These are phyloP conservation scores for Blastobotrys capitulatus DNA, from an alignment of 1,139 yeast species.

Conservation along the genomic window DNA sequence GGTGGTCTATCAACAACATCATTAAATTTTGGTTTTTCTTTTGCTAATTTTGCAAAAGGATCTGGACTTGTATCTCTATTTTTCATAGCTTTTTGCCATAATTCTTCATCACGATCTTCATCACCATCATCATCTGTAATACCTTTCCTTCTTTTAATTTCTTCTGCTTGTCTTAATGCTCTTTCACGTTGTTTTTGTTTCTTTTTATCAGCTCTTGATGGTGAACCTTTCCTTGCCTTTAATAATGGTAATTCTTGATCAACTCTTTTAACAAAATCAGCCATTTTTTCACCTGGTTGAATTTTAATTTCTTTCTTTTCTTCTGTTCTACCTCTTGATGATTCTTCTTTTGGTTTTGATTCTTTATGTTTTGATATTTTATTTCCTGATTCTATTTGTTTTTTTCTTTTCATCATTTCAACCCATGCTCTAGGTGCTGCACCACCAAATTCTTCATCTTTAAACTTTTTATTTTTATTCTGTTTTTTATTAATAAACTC, in stretches of 20 bases:
- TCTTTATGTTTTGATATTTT: constrained; percentile 12
- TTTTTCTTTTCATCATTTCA: constrained; percentile 15
- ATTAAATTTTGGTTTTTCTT: constrained; percentile 36
- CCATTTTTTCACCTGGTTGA: constrained; percentile 33
- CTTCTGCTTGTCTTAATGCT: constrained; percentile 20
- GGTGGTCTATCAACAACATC: constrained; percentile 41
- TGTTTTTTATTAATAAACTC: constrained; percentile 15
- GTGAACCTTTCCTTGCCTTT: constrained; percentile 30
- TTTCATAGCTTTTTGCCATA: constrained; percentile 20
- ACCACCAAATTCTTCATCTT: constrained; percentile 13
- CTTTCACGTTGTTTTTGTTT: constrained; percentile 23
- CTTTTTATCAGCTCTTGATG: constrained; percentile 27
- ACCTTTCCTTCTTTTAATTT: constrained; percentile 11
- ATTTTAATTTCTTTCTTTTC: constrained; percentile 17
- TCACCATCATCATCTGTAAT: constrained; percentile 21
- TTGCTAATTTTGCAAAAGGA: constrained; percentile 36
- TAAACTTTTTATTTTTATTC: constrained; percentile 9
- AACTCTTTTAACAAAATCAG: constrained; percentile 36
- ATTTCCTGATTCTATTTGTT: constrained; percentile 21
- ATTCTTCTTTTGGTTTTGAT: constrained; percentile 2
- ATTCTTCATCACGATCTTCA: constrained; percentile 14
- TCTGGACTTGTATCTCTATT: constrained; percentile 34
- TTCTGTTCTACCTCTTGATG: neutral
- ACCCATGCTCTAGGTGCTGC: constrained; percentile 10
- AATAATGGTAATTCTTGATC: constrained; percentile 38